Evolutionary conservation across 352 stramenopile species (phyloP), one percentile per base, ranked within the genome.

Genomic region (Phytophthora megakarya): DNA sequence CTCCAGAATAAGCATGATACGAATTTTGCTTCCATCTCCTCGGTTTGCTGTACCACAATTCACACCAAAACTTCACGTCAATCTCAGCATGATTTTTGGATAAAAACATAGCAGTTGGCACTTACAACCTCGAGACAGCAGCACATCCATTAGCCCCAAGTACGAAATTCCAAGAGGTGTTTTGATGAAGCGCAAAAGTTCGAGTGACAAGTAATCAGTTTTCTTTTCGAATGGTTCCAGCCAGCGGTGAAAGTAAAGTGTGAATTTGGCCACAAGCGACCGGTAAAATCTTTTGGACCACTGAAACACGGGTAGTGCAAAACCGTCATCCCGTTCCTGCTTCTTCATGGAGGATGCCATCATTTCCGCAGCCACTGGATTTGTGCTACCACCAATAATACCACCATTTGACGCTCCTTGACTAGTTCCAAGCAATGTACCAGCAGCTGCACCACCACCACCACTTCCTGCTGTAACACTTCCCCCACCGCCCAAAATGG

Each of bases 181-280:
- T 40, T 80, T 83, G 44, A 92, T 88, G 61, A 89, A 88, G 2
- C 82, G 80, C 22, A 77, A 88, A 16, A 95, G 74, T 44, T 92
- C 78, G 6, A 76, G 75, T n/a, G 81, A 70, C 32, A 90, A 65
- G 21, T 87, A 81, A 25, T 86, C 73, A 9, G 83, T 70, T 32
- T 83, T 83, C 13, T 76, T 82, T 57, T 93, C 84, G 30, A 92
- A 81, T 13, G 81, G 72, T 13, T 87, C 76, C 10, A 95, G 73
- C 86, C 86, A 95, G 4, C 70, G 72, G 50, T 92, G 77, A 51
- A 93, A 93, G 64, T 93, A 95, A 8, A 95, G 69, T 60, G 86
- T 83, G 61, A 88, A 93, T 63, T 94, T 95, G 53, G 86, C 84
- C 21, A 95, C 78, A 37, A 95, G 75, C 26, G 84, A 92, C n/a